phyloP scores from a whole-genome alignment of 345 rosid species.

The Aquilaria malaccensis region DNA sequence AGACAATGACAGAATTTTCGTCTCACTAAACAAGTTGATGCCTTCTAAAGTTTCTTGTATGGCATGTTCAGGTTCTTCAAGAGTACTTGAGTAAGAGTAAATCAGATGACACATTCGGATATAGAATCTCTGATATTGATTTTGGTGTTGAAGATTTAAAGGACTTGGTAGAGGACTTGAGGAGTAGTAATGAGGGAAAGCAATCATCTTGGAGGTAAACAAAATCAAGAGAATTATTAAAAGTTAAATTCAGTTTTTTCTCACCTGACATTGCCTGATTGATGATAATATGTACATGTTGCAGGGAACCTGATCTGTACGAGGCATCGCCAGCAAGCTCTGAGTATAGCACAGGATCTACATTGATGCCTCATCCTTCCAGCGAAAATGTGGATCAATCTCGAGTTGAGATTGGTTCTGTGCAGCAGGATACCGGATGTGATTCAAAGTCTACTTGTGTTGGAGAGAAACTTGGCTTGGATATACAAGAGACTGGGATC shows the following conservation, averaged over 20 bases:
- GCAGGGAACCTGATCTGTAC: conserved; percentile 72
- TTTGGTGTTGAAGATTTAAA: conserved; percentile 67
- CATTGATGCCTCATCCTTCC: conserved; percentile 28
- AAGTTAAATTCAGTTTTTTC: conserved; percentile 11
- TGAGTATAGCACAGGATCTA: conserved; percentile 85
- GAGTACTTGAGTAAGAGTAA: conserved; percentile 66
- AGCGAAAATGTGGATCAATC: conserved; percentile 40
- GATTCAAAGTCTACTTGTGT: conserved; percentile 17
- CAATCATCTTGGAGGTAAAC: conserved; percentile 71
- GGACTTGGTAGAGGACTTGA: conserved; percentile 59
- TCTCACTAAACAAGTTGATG: not conserved
- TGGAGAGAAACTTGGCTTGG: conserved; percentile 19
- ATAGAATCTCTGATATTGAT: conserved; percentile 47
- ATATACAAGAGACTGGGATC: conserved; percentile 33
- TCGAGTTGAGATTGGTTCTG: conserved; percentile 30
- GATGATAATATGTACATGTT: conserved; percentile 9
- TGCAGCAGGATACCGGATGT: conserved; percentile 29
- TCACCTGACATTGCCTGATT: conserved; percentile 14
- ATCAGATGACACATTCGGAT: conserved; percentile 46
- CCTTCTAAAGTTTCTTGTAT: conserved; percentile 11
- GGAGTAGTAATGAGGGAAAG: conserved; percentile 53
- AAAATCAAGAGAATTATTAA: not conserved
- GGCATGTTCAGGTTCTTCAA: conserved; percentile 57
- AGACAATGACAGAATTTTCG: too few relatives aligned
- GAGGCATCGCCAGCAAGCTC: conserved; percentile 88